Evolutionary conservation across 116 monocot genomes (phyloP).

Genomic region (Cymodocea nodosa): DNA sequence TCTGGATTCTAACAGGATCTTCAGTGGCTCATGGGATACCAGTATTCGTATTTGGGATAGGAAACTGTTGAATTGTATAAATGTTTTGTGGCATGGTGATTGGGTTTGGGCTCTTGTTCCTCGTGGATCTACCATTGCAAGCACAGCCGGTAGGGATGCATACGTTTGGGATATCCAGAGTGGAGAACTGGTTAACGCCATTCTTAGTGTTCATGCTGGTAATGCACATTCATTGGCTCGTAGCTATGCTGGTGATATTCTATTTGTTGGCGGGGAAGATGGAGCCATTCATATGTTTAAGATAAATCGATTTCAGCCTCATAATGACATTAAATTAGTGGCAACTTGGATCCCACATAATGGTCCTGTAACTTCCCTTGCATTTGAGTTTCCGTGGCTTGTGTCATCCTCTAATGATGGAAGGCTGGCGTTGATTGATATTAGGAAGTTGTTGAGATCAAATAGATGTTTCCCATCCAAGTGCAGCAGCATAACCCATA

Average conservation of each 20-base stretch:
- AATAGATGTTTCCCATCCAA: constrained; percentile 3
- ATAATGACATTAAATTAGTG: constrained; percentile 18
- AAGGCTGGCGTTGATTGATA: constrained; percentile 63
- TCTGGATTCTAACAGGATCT: constrained; percentile 60
- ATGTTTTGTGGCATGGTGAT: constrained; percentile 49
- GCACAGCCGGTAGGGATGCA: constrained; percentile 63
- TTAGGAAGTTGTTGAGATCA: constrained; percentile 54
- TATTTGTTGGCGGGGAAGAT: constrained; percentile 90
- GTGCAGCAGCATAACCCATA: constrained; percentile 6
- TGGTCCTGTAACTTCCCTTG: constrained; percentile 55
- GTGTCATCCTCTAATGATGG: constrained; percentile 81
- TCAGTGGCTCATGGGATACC: constrained; percentile 96
- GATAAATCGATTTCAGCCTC: constrained; percentile 2
- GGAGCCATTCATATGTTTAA: constrained; percentile 76
- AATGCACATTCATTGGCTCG: constrained; percentile 58
- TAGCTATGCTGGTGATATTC: constrained; percentile 48
- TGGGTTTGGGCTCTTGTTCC: constrained; percentile 82
- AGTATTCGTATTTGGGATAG: constrained; percentile 74
- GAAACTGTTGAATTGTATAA: constrained; percentile 40
- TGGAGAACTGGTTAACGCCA: constrained; percentile 18
- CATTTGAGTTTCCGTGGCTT: constrained; percentile 98
- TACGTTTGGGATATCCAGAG: constrained; percentile 64
- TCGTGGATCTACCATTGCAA: constrained; percentile 46
- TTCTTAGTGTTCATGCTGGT: constrained; percentile 43
- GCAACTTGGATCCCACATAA: constrained; percentile 73